These are phyloP conservation scores for Metarhizium guizhouense DNA, from an alignment of 2,329 filamentous ascomycete species.

Conservation along the genomic window DNA sequence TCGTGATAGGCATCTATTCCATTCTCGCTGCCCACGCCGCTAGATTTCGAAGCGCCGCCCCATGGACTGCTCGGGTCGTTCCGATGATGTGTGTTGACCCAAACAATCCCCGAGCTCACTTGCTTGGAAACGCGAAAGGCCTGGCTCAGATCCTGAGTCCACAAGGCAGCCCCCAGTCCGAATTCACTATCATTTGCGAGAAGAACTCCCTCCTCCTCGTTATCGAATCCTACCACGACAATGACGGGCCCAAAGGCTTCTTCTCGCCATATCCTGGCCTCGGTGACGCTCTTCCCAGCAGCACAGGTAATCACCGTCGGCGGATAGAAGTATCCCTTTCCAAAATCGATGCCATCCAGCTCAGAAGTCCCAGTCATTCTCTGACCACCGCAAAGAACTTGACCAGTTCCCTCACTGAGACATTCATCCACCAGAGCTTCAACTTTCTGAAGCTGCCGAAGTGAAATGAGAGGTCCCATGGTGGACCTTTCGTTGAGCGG, in stretches of 20 bases:
- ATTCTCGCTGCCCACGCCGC: slow-evolving; percentile 66
- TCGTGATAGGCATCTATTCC: slow-evolving; percentile 54
- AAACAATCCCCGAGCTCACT: slow-evolving; percentile 56
- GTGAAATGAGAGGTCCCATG: slow-evolving; percentile 57
- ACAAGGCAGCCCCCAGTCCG: slow-evolving; percentile 67
- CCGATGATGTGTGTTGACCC: slow-evolving; percentile 56
- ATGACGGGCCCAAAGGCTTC: slow-evolving; percentile 81
- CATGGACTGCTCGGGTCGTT: slow-evolving; percentile 65
- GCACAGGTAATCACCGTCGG: slow-evolving; percentile 61
- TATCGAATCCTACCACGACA: slow-evolving; percentile 65
- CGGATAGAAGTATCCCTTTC: slow-evolving; percentile 64
- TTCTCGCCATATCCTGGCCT: slow-evolving; percentile 67
- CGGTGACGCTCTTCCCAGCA: slow-evolving; percentile 46
- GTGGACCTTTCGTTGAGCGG: slow-evolving; percentile 46
- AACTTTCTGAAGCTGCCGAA: slow-evolving; percentile 55
- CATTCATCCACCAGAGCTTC: slow-evolving; percentile 58
- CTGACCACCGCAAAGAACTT: slow-evolving; percentile 33
- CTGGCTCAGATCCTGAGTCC: slow-evolving; percentile 67
- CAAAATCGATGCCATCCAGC: slow-evolving; percentile 42
- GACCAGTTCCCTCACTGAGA: slow-evolving; percentile 37
- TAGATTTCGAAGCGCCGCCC: slow-evolving; percentile 54
- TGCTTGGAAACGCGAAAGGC: slow-evolving; percentile 66
- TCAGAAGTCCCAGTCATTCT: slow-evolving; percentile 37
- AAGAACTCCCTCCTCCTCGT: slow-evolving; percentile 59
- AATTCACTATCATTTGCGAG: slow-evolving; percentile 68